Percentiles rank a stretch among this genome's conserved stretches.
Evolutionary conservation across 2,329 filamentous ascomycete species (phyloP).

Genomic region (Xenosphaeropsis pyriputrescens): DNA sequence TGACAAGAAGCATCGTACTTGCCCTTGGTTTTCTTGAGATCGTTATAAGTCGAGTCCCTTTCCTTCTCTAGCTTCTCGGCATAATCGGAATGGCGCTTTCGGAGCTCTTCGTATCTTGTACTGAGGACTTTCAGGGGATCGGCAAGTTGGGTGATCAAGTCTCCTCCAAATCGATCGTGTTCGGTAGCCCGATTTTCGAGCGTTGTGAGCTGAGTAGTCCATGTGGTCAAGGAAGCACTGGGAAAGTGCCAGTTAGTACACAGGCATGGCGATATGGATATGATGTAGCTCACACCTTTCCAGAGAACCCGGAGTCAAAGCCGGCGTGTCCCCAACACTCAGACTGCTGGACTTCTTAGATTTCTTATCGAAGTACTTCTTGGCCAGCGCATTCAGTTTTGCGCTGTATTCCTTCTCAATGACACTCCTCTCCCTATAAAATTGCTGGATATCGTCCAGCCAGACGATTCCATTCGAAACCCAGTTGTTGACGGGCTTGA

Average conservation of each 20-base stretch:
- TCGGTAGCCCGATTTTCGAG: conserved; percentile 79
- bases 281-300: conserved; percentile 45
- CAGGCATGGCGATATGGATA: background rate
- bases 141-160: conserved; percentile 67
- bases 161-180: conserved; percentile 71
- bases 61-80: conserved; percentile 81
- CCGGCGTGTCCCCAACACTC: conserved; percentile 86
- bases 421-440: conserved; percentile 84
- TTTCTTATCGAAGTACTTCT: conserved; percentile 97
- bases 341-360: conserved; percentile 73
- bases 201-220: conserved; percentile 85
- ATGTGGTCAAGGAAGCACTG: conserved; percentile 89
- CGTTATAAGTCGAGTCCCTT: conserved; percentile 67
- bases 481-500: conserved; percentile 91
- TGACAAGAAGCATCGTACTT: conserved; percentile 91
- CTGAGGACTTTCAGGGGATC: conserved; percentile 71
- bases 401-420: conserved; percentile 96
- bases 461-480: conserved; percentile 78
- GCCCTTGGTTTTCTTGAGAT: conserved; percentile 78
- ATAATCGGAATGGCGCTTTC: conserved; percentile 83
- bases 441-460: conserved; percentile 93
- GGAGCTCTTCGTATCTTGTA: conserved; percentile 72
- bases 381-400: conserved; percentile 75
- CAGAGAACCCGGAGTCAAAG: conserved; percentile 86
- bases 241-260: conserved; percentile 5